Evolutionary conservation across 306 rosid genomes (phyloP).

Genomic region (Cicer pinnatifidum): DNA sequence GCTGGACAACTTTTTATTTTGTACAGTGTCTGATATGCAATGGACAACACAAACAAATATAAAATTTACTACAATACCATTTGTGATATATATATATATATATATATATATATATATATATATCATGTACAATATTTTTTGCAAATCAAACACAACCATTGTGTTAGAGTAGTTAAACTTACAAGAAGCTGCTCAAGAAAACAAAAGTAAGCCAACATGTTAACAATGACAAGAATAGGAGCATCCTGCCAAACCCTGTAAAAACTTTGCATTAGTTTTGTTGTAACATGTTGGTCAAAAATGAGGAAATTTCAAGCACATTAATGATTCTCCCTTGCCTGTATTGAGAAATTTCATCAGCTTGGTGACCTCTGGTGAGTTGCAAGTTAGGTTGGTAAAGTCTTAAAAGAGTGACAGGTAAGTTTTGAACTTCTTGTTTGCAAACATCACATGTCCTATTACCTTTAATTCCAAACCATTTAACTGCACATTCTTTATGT

Average conservation of each 20-base stretch:
- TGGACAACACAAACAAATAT: too few relatives aligned
- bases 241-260: constrained; percentile 54
- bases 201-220: constrained; percentile 55
- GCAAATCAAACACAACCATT: too few relatives aligned
- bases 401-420: constrained; percentile 73
- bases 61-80: too few relatives aligned
- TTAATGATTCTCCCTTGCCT: constrained; percentile 57
- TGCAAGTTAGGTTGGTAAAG: constrained; percentile 48
- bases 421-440: constrained; percentile 79
- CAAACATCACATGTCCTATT: constrained; percentile 85
- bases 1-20: too few relatives aligned
- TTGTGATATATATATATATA: too few relatives aligned
- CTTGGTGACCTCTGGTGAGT: constrained; percentile 48
- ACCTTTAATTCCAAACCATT: constrained; percentile 92
- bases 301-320: not conserved
- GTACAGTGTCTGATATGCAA: too few relatives aligned
- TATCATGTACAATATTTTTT: too few relatives aligned
- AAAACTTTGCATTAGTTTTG: constrained; percentile 27
- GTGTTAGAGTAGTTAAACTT: constrained; percentile 36
- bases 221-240: constrained; percentile 51
- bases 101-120: too few relatives aligned
- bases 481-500: constrained; percentile 74
- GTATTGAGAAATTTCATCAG: constrained; percentile 50
- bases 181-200: constrained; percentile 58
- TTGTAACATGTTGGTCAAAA: not conserved